These are phyloP conservation scores for Exserohilum turcica DNA, from an alignment of 2,329 filamentous ascomycete genomes.

Conservation along the genomic window DNA sequence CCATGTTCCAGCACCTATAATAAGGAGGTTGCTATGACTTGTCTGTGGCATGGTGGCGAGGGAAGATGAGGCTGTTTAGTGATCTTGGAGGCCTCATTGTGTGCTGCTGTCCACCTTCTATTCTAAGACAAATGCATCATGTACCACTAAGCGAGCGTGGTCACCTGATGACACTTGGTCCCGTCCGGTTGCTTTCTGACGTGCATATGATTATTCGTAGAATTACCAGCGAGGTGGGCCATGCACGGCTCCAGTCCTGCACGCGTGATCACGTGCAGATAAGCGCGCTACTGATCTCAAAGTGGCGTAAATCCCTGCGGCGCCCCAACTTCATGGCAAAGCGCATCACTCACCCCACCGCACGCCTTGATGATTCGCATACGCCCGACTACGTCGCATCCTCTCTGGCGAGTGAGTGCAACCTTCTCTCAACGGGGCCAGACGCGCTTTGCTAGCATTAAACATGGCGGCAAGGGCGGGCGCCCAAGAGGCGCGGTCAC, in stretches of 20 bases:
- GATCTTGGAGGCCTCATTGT: conserved; percentile 6
- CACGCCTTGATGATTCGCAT: conserved; percentile 26
- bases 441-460: conserved; percentile 5
- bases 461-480: neutral
- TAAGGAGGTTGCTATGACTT: conserved; percentile 38
- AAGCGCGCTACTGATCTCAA: conserved; percentile 9
- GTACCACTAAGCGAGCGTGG: neutral
- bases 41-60: conserved; percentile 7
- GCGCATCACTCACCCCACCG: conserved; percentile 2
- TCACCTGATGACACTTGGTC: neutral
- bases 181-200: neutral
- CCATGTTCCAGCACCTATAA: conserved; percentile 58
- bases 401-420: conserved; percentile 6
- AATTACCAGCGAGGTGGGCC: neutral
- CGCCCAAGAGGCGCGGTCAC: neutral
- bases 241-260: neutral
- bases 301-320: conserved; percentile 11
- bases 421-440: conserved; percentile 2
- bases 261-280: conserved; percentile 17
- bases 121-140: conserved; percentile 2
- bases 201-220: neutral
- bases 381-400: conserved; percentile 17
- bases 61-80: neutral
- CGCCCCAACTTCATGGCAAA: neutral
- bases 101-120: conserved; percentile 6